A percentile compares a stretch with the other conserved stretches of the same genome.
phyloP scores from a whole-genome alignment of 345 rosid genomes.

The Abelmoschus esculentus region DNA sequence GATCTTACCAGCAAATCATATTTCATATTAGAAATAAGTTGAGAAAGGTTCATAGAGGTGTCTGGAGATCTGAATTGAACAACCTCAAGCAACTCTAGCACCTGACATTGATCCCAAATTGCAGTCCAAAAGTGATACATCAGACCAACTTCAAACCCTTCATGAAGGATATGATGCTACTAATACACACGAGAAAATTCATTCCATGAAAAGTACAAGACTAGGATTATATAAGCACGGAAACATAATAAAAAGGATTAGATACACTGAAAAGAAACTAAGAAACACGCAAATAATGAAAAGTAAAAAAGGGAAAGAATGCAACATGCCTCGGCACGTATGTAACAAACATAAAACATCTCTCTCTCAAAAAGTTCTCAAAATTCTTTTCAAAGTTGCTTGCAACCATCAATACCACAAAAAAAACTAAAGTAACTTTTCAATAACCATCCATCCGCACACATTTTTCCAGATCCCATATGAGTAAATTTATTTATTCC shows the following conservation, averaged over 20 bases:
- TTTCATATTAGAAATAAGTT: conserved; percentile 50
- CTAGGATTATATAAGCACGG: not conserved
- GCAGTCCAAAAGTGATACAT: not conserved
- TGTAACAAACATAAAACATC: not conserved
- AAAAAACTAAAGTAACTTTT: not conserved
- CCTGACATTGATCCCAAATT: conserved; percentile 36
- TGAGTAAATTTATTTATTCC: not conserved
- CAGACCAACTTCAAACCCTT: not conserved
- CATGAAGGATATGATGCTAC: not conserved
- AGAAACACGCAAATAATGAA: not conserved
- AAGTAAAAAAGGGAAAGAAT: not conserved
- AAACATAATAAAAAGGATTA: not conserved
- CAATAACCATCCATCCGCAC: not conserved
- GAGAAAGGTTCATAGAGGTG: conserved; percentile 60
- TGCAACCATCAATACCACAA: not conserved
- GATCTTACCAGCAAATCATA: conserved; percentile 63
- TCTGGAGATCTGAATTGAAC: conserved; percentile 83
- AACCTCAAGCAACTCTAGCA: conserved; percentile 74
- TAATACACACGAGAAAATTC: not conserved
- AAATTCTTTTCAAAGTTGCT: not conserved
- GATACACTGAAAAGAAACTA: not conserved
- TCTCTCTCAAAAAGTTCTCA: not conserved
- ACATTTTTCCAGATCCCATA: not conserved
- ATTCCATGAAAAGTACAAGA: not conserved
- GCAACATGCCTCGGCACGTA: not conserved